phyloP scores from a whole-genome alignment of 495 filamentous ascomycete species.

The Cryomyces minteri region DNA sequence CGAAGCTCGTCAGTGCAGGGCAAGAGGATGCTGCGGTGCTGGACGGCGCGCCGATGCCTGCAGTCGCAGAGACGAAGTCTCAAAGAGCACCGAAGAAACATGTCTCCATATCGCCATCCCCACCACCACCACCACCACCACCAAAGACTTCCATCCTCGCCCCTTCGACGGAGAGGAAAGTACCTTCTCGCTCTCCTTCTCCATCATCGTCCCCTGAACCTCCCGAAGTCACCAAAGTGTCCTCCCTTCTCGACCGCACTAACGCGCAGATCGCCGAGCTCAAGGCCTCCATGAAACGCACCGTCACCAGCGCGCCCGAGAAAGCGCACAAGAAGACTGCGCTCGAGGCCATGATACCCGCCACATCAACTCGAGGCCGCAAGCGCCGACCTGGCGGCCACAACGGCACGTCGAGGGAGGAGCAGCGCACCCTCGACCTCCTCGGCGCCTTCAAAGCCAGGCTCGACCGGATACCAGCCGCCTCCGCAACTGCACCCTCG shows the following conservation, averaged over 20 bases:
- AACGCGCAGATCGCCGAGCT: constrained; percentile 84
- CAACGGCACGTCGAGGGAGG: constrained; percentile 29
- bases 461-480: constrained; percentile 40
- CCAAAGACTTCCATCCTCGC: neutral
- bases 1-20: constrained; percentile 52
- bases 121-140: constrained; percentile 18
- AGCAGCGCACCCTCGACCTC: constrained; percentile 43
- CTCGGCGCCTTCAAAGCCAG: constrained; percentile 64
- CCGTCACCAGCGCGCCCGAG: constrained; percentile 35
- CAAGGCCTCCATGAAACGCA: constrained; percentile 84
- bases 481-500: neutral
- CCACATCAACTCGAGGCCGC: constrained; percentile 59
- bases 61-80: constrained; percentile 14
- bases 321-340: constrained; percentile 40
- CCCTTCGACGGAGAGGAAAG: neutral
- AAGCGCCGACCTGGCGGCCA: constrained; percentile 43
- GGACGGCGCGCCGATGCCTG: constrained; percentile 10
- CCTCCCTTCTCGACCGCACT: constrained; percentile 49
- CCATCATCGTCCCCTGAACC: constrained; percentile 16
- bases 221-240: constrained; percentile 27
- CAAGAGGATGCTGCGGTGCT: constrained; percentile 12
- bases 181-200: neutral
- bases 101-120: constrained; percentile 20
- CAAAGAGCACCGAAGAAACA: constrained; percentile 7
- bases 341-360: constrained; percentile 67